Evolutionary conservation across 192 early-diverging fungal species (phyloP).

Genomic region (Jimgerdemannia flammicorona): DNA sequence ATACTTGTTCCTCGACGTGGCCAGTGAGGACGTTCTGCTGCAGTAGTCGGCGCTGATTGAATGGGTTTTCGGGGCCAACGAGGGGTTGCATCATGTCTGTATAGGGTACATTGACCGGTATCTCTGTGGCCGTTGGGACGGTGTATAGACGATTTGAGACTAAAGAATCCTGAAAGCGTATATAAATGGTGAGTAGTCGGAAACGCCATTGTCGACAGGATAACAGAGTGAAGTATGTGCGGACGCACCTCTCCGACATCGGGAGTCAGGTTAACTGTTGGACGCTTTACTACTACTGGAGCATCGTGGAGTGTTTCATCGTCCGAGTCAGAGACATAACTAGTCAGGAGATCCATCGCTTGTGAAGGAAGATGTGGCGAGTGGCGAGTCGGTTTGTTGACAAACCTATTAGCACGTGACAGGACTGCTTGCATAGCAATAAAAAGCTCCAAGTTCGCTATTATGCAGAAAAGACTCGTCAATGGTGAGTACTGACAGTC

Average conservation of each 20-base stretch:
- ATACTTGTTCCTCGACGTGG: constrained; percentile 73
- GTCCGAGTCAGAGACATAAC: background rate
- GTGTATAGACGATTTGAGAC: constrained; percentile 37
- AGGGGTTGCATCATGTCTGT: constrained; percentile 48
- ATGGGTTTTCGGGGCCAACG: constrained; percentile 55
- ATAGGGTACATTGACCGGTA: constrained; percentile 55
- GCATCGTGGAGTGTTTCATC: background rate
- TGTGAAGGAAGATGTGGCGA: too few species aligned
- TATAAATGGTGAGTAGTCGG: background rate
- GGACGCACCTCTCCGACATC: constrained; percentile 31
- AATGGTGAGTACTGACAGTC: too few species aligned
- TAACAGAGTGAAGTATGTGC: too few species aligned
- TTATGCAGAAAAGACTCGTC: too few species aligned
- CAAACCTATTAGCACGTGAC: too few species aligned
- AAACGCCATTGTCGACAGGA: background rate
- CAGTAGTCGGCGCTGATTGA: constrained; percentile 26
- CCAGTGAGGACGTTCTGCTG: constrained; percentile 62
- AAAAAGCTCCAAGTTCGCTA: too few species aligned
- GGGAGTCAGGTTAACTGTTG: background rate
- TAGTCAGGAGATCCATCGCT: background rate
- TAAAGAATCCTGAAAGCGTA: background rate
- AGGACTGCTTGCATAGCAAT: too few species aligned
- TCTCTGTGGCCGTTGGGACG: constrained; percentile 49
- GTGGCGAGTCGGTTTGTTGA: too few species aligned
- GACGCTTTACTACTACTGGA: background rate